Evolutionary conservation across 83 land plant species (phyloP).

Genomic region (Picea abies): DNA sequence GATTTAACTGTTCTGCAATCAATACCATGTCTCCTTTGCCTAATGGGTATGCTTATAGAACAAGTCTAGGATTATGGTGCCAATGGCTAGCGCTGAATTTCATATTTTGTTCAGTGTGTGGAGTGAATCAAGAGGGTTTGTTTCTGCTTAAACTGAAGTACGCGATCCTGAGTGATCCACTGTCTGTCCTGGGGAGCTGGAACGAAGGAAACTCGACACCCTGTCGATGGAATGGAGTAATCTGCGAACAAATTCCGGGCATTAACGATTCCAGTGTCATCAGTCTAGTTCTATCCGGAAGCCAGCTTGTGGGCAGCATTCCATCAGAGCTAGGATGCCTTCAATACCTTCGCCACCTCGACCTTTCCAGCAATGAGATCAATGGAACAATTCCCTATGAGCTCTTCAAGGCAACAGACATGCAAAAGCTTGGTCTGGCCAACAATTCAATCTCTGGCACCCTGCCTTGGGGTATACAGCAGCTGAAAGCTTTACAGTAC

Average conservation of each 20-base stretch:
- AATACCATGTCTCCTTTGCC: not conserved
- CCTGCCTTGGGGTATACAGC: slow-evolving; percentile 39
- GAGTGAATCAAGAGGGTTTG: slow-evolving; percentile 38
- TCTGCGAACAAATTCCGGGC: slow-evolving; percentile 29
- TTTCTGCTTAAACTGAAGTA: slow-evolving; percentile 54
- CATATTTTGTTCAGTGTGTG: not conserved
- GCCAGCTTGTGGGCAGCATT: slow-evolving; percentile 52
- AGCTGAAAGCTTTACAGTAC: slow-evolving; percentile 15
- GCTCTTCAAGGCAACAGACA: slow-evolving; percentile 52
- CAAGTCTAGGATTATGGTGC: not conserved
- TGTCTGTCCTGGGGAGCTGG: slow-evolving; percentile 40
- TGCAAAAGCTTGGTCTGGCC: slow-evolving; percentile 42
- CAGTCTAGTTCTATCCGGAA: slow-evolving; percentile 36
- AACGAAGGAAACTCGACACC: slow-evolving; percentile 46
- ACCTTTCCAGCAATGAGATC: slow-evolving; percentile 60
- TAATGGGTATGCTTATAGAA: not conserved
- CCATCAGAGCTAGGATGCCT: slow-evolving; percentile 51
- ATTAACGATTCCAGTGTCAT: slow-evolving; percentile 30
- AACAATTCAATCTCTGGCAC: slow-evolving; percentile 55
- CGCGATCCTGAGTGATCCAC: slow-evolving; percentile 50
- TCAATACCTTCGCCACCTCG: slow-evolving; percentile 45
- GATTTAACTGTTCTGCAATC: not conserved
- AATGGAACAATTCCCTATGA: slow-evolving; percentile 62
- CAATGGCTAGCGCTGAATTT: not conserved
- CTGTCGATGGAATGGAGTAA: slow-evolving; percentile 76